Base-by-base conservation (phyloP, 1,284 basidiomycete genomes). In the Golubevia sp. region DNA sequence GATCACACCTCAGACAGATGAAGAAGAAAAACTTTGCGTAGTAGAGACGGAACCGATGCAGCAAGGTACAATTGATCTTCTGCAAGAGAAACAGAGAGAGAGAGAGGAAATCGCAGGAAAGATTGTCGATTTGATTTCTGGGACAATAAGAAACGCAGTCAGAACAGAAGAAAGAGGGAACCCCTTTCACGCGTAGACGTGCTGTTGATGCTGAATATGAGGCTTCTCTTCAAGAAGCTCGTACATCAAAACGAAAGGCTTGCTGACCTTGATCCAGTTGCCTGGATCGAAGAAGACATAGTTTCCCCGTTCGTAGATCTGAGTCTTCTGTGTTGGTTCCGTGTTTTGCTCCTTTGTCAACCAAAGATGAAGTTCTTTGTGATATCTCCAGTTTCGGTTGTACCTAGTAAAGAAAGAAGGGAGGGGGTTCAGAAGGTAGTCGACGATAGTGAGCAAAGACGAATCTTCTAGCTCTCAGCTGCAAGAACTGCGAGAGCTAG, bases 351-450 rank as follows among this genome's bases (percentile, higher is more conserved):
- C 94, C 84, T 96, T 97, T 56, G 94, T 97, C 82, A 98, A 89
- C 96, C 96, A 99, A 70, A 96, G 86, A 67, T 92, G 90, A 66
- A 94, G 87, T 74, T 96, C 93, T 85, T 95, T 97, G 88, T 98
- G 95, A 85, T 92, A 99, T 73, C 96, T 88, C 96, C 96, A 99
- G 85, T 96, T 96, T 71, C 96, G 91, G 84, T 93, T 93, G 86
- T 91, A 97, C 78, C 93, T 94, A 74, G 49, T 56, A 26, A 18
- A 61, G 62, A 44, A 56, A 57, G 49, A 30, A 24, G 13, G 55
- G 30, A 52, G 20, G 52, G 51, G 18, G 44, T 58, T 27, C 13
- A 72, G 24, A 6, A 56, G 68, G 44, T 20, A 56, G 59, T 61
- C 8, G 68, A 65, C 62, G 58, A 61, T 34, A 60, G 55, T 20